Conservation (phyloP, 306 rosid genomes). For the Comarum palustre region DNA sequence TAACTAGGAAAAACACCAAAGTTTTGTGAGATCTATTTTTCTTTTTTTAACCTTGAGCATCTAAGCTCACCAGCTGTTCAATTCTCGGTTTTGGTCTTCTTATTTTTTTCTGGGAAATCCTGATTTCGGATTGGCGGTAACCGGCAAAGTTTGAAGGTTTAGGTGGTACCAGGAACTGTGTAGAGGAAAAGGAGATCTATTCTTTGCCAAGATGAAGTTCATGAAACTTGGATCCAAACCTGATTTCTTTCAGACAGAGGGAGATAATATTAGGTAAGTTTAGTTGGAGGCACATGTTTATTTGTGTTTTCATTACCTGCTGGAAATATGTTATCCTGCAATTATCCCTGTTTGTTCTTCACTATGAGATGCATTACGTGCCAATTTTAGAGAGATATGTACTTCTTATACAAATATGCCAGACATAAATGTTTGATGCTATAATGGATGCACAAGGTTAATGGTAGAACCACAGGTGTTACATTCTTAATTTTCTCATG, state of each 20-base stretch:
- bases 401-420: neutral
- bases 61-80: slow-evolving; percentile 24
- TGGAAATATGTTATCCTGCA: slow-evolving; percentile 3
- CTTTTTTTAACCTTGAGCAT: slow-evolving; percentile 18
- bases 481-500: neutral
- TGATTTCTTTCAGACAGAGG: slow-evolving; percentile 79
- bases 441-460: neutral
- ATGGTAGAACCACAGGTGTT: neutral
- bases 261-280: slow-evolving; percentile 61
- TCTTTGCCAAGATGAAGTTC: slow-evolving; percentile 64
- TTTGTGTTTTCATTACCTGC: neutral
- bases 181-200: slow-evolving; percentile 16
- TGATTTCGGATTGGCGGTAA: slow-evolving; percentile 2
- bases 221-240: slow-evolving; percentile 95
- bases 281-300: slow-evolving; percentile 18
- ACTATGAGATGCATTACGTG: neutral
- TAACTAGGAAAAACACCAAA: slow-evolving; percentile 36
- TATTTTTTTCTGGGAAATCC: slow-evolving; percentile 15
- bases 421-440: neutral
- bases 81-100: neutral
- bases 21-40: slow-evolving; percentile 29
- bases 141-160: slow-evolving; percentile 8
- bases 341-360: neutral
- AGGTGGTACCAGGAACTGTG: neutral
- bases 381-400: neutral